Evolutionary conservation across 129 eudicot genomes (phyloP).

Genomic region (Daucus carota): DNA sequence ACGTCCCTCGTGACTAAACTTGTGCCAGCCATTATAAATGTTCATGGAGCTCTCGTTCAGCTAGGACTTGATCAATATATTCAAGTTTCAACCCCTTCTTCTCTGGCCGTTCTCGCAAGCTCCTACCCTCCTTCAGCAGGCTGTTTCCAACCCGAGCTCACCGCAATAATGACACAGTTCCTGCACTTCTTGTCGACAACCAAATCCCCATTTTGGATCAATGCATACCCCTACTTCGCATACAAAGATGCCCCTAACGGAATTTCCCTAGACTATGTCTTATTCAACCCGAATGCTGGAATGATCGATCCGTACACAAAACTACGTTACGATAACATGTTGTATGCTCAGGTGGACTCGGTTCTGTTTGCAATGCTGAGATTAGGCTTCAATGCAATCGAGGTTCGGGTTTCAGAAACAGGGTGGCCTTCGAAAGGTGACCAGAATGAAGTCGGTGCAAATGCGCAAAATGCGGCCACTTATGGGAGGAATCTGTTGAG

Average conservation of each 20-base stretch:
- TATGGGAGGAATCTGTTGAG: conserved; percentile 64
- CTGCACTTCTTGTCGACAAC: conserved; percentile 57
- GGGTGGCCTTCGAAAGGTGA: conserved; percentile 97
- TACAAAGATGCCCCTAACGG: conserved; percentile 55
- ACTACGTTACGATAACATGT: conserved; percentile 80
- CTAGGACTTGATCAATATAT: conserved; percentile 47
- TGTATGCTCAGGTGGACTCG: conserved; percentile 92
- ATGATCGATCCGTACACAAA: conserved; percentile 72
- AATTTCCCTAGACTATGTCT: conserved; percentile 60
- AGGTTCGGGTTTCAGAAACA: conserved; percentile 84
- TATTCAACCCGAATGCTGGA: conserved; percentile 76
- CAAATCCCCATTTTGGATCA: conserved; percentile 80
- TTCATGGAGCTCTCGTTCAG: conserved; percentile 53
- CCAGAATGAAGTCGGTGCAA: conserved; percentile 57
- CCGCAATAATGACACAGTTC: conserved; percentile 47
- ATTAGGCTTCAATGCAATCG: conserved; percentile 67
- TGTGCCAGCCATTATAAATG: conserved; percentile 69
- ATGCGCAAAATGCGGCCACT: conserved; percentile 55
- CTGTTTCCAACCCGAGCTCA: conserved; percentile 46
- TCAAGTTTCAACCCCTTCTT: conserved; percentile 70
- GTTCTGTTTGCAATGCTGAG: conserved; percentile 67
- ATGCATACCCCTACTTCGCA: conserved; percentile 91
- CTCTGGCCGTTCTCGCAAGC: conserved; percentile 55
- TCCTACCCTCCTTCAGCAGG: conserved; percentile 94
- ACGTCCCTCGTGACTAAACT: conserved; percentile 42